Evolutionary conservation across 2,329 filamentous ascomycete genomes (phyloP).

Genomic region (Curvularia hawaiiensis): DNA sequence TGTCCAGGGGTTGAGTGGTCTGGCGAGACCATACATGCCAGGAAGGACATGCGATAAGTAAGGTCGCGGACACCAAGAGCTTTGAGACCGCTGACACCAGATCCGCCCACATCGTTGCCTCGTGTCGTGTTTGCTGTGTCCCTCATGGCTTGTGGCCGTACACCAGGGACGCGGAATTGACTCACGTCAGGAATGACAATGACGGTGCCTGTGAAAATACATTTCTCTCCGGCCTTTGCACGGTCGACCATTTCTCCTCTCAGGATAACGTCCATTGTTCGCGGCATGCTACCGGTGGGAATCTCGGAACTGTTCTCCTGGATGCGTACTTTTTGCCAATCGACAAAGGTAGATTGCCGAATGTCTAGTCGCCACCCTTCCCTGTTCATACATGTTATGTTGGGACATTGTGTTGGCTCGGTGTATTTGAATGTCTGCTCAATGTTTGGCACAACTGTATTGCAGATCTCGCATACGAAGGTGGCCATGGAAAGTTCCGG

Average conservation of each 20-base stretch:
- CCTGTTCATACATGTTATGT: constrained; percentile 83
- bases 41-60: constrained; percentile 94
- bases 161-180: constrained; percentile 87
- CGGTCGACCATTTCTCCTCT: constrained; percentile 97
- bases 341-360: constrained; percentile 93
- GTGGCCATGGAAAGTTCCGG: constrained; percentile 92
- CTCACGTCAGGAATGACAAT: constrained; percentile 98
- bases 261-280: constrained; percentile 96
- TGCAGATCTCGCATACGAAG: constrained; percentile 89
- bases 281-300: constrained; percentile 96
- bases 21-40: constrained; percentile 93
- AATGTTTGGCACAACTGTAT: constrained; percentile 82
- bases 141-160: constrained; percentile 79
- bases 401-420: constrained; percentile 94
- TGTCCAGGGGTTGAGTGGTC: constrained; percentile 83
- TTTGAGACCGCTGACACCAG: constrained; percentile 86
- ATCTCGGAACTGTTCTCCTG: constrained; percentile 99
- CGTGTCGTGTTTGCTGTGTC: constrained; percentile 77
- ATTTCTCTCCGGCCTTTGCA: constrained; percentile 97
- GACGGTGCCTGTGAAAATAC: constrained; percentile 93
- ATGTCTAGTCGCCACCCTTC: constrained; percentile 97
- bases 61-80: constrained; percentile 92
- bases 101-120: constrained; percentile 79
- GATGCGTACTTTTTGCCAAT: constrained; percentile 98
- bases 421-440: constrained; percentile 98